phyloP scores from a whole-genome alignment of 805 yeast genomes.

The Wickerhamiella qilinensis region DNA sequence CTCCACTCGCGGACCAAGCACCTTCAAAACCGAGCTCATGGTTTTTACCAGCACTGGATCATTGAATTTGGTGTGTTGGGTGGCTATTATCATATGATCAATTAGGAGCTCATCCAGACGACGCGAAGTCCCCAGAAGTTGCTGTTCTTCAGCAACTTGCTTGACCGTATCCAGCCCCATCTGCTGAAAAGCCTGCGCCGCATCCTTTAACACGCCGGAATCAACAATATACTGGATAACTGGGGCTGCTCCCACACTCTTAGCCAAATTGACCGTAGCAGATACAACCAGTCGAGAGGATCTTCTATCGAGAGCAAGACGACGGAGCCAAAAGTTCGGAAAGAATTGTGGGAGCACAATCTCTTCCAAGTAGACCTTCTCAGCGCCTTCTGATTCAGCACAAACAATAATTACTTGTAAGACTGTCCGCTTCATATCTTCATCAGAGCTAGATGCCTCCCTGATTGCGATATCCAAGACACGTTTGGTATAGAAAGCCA shows the following conservation, averaged over 20 bases:
- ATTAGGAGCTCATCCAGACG: constrained; percentile 48
- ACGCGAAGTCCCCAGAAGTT: constrained; percentile 37
- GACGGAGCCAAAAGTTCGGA: constrained; percentile 62
- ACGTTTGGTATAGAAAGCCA: constrained; percentile 61
- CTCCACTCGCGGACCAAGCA: constrained; percentile 46
- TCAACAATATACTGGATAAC: constrained; percentile 41
- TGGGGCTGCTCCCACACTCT: constrained; percentile 46
- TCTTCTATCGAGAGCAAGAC: constrained; percentile 43
- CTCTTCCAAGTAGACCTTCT: constrained; percentile 30
- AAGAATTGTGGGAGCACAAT: constrained; percentile 49
- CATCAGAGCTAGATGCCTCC: constrained; percentile 71
- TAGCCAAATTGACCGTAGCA: constrained; percentile 52
- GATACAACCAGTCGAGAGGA: constrained; percentile 47
- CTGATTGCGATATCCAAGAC: constrained; percentile 49
- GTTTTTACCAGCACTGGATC: constrained; percentile 23
- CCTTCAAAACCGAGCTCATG: constrained; percentile 43
- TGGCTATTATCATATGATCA: constrained; percentile 46
- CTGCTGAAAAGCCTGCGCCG: constrained; percentile 59
- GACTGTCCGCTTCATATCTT: constrained; percentile 67
- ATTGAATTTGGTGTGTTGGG: background rate
- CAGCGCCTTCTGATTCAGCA: constrained; percentile 42
- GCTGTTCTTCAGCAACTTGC: background rate
- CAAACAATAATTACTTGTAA: constrained; percentile 52
- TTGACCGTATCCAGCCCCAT: constrained; percentile 59
- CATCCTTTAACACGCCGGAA: constrained; percentile 48